Percentiles rank a stretch among this genome's conserved stretches.
Conservation (phyloP, 495 filamentous ascomycete species). For the Aspergillus carlsbadensis region DNA sequence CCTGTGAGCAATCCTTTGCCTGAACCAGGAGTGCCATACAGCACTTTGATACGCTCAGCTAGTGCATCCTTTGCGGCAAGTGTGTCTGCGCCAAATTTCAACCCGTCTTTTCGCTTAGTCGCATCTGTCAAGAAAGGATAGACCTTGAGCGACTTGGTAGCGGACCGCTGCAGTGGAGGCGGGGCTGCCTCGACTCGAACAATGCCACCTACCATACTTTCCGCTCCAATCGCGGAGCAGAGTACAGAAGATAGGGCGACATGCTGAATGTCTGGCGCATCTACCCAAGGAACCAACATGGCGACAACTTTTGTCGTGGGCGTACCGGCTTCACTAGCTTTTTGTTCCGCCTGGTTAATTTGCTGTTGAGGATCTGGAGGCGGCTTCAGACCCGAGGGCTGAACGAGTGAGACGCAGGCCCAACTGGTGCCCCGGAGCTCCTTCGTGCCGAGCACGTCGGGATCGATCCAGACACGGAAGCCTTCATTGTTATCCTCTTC, state of each 20-base stretch:
- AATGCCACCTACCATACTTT: conserved; percentile 81
- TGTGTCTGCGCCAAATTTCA: conserved; percentile 88
- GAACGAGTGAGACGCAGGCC: conserved; percentile 74
- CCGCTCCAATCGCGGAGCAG: conserved; percentile 65
- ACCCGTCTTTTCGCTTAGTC: conserved; percentile 54
- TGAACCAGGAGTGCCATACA: conserved; percentile 39
- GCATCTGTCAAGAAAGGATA: conserved; percentile 68
- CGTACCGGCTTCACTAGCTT: conserved; percentile 55
- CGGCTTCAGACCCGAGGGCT: conserved; percentile 73
- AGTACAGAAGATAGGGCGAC: conserved; percentile 73
- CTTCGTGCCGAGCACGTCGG: conserved; percentile 64
- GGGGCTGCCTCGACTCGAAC: conserved; percentile 79
- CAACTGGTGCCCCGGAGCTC: conserved; percentile 71
- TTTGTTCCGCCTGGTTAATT: conserved; percentile 57
- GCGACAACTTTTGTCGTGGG: conserved; percentile 73
- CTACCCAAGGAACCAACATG: conserved; percentile 73
- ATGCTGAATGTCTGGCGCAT: conserved; percentile 78
- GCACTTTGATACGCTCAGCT: conserved; percentile 49
- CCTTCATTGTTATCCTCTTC: conserved; percentile 54
- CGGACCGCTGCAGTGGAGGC: conserved; percentile 52
- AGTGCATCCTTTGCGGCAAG: conserved; percentile 72
- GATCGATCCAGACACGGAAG: conserved; percentile 80
- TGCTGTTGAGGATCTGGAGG: conserved; percentile 73
- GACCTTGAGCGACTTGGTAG: conserved; percentile 62
- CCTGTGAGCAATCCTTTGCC: conserved; percentile 68